Percentiles rank a stretch among this genome's conserved stretches.
phyloP scores from a whole-genome alignment of 352 stramenopile species.

The Phytophthora meadii region DNA sequence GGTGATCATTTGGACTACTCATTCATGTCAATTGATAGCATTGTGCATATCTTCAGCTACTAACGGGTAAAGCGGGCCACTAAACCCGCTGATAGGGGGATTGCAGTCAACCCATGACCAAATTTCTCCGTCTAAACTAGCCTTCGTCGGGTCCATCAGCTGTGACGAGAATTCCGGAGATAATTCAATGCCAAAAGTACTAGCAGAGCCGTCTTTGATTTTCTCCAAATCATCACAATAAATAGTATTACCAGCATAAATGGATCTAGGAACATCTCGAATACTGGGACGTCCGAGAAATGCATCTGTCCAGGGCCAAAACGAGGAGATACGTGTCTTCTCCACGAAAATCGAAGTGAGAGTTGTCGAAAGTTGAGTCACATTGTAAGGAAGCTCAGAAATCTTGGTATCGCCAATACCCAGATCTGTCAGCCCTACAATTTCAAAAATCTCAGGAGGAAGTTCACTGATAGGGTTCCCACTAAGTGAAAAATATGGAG shows the following conservation, averaged over 20 bases:
- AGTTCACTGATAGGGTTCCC: conserved; percentile 25
- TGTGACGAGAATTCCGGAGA: neutral
- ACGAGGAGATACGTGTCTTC: neutral
- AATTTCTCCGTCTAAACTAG: neutral
- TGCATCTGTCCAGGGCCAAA: conserved; percentile 19
- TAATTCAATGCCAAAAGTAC: neutral
- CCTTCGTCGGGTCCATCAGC: conserved; percentile 2
- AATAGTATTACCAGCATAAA: conserved; percentile 5
- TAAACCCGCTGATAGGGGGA: conserved; percentile 1
- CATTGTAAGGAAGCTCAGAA: conserved; percentile 12
- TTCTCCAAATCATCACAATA: conserved; percentile 19
- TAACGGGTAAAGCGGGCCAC: conserved; percentile 9
- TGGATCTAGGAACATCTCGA: neutral
- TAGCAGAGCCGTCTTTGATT: conserved; percentile 1
- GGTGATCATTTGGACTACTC: too few species aligned
- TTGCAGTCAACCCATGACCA: conserved; percentile 19
- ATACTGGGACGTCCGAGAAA: conserved; percentile 2
- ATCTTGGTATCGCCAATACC: conserved; percentile 9
- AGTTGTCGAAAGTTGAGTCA: conserved; percentile 6
- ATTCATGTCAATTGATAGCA: neutral
- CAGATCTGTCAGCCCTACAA: conserved; percentile 17
- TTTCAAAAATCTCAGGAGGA: conserved; percentile 23
- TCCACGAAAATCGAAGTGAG: conserved; percentile 1
- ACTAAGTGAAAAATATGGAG: conserved; percentile 7
- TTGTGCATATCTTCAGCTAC: conserved; percentile 10